phyloP scores from a whole-genome alignment of 495 filamentous ascomycete species.

The Chaetomium tenue region DNA sequence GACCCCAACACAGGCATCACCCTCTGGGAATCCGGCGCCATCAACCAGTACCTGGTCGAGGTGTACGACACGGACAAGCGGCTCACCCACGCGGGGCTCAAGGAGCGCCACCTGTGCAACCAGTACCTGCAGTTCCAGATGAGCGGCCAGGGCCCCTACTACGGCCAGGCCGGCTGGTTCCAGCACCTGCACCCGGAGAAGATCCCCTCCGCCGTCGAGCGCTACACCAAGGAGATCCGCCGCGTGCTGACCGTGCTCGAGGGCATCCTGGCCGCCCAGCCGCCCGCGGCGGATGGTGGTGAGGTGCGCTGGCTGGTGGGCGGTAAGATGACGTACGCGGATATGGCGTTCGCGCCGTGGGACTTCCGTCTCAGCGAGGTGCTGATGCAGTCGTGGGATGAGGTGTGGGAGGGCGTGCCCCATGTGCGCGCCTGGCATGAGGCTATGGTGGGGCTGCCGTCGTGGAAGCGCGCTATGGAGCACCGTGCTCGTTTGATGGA shows the following conservation, averaged over 20 bases:
- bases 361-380: conserved; percentile 19
- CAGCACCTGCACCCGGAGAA: conserved; percentile 53
- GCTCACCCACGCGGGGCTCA: conserved; percentile 52
- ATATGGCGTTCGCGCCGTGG: conserved; percentile 61
- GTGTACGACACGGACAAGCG: conserved; percentile 64
- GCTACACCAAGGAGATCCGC: conserved; percentile 59
- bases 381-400: conserved; percentile 10
- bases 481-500: conserved; percentile 28
- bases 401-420: conserved; percentile 19
- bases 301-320: conserved; percentile 53
- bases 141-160: conserved; percentile 68
- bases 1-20: conserved; percentile 66
- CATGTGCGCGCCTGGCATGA: conserved; percentile 20
- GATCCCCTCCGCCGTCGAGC: conserved; percentile 56
- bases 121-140: conserved; percentile 68
- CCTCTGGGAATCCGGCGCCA: conserved; percentile 72
- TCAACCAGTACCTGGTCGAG: conserved; percentile 69
- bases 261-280: conserved; percentile 41
- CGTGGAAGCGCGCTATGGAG: conserved; percentile 21
- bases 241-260: conserved; percentile 62
- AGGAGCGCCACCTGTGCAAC: conserved; percentile 53
- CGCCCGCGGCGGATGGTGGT: conserved; percentile 33
- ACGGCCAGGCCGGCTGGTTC: conserved; percentile 56
- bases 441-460: conserved; percentile 16
- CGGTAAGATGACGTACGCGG: conserved; percentile 56